phyloP scores from a whole-genome alignment of 164 flowering plant genomes.

The grape (Vitis vinifera) region ASM3070453v1 NC_081822.1:14377001-14377500 shows the following conservation, averaged over 20 bases:
- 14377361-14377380: not conserved
- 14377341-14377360: not conserved
- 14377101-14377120: conserved; percentile 59
- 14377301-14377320: not conserved
- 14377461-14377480: not conserved
- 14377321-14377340: no score
- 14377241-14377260: not conserved
- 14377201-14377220: not conserved
- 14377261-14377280: not conserved
- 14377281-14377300: not conserved
- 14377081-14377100: conserved; percentile 95
- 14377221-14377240: not conserved
- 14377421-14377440: not conserved
- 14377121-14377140: conserved; percentile 10
- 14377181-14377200: not conserved
- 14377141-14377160: not conserved
- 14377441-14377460: not conserved
- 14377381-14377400: not conserved
- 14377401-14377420: not conserved
- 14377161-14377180: not conserved
- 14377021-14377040: conserved; percentile 97
- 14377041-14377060: conserved; percentile 93
- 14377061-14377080: conserved; percentile 97
- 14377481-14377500: not conserved
- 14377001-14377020: conserved; percentile 96